These are phyloP conservation scores for Aspergillus ibericus DNA, from an alignment of 2,329 filamentous ascomycete species.

Conservation along the genomic window DNA sequence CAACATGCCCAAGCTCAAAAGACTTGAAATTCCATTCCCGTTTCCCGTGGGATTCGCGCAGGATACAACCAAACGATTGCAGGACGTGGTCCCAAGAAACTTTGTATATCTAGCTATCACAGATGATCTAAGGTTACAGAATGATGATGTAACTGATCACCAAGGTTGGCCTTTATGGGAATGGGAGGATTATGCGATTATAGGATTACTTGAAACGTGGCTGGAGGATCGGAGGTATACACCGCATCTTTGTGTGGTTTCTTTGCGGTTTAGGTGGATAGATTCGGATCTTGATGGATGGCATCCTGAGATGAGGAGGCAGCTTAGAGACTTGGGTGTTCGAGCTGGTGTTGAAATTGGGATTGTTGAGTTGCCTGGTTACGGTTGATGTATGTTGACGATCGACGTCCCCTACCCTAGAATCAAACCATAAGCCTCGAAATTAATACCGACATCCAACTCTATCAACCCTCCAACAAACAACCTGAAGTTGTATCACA, in stretches of 20 bases:
- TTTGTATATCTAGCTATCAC: constrained; percentile 20
- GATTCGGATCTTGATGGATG: constrained; percentile 4
- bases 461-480: too few species aligned
- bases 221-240: constrained; percentile 14
- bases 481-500: too few species aligned
- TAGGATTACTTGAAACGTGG: constrained; percentile 16
- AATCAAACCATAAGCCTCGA: too few species aligned
- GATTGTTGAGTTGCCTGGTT: neutral
- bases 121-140: constrained; percentile 15
- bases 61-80: constrained; percentile 2
- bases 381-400: too few species aligned
- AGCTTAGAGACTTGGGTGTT: constrained; percentile 7
- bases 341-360: constrained; percentile 7
- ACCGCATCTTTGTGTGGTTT: constrained; percentile 13
- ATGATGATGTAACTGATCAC: neutral
- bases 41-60: constrained; percentile 9
- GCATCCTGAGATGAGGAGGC: constrained; percentile 3
- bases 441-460: too few species aligned
- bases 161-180: constrained; percentile 8
- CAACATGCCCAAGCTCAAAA: neutral
- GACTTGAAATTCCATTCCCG: constrained; percentile 2
- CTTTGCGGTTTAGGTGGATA: neutral
- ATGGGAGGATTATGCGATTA: constrained; percentile 2
- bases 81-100: constrained; percentile 17
- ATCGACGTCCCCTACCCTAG: too few species aligned